Evolutionary conservation across 495 filamentous ascomycete genomes (phyloP).

Genomic region (Lichenothelia convexa): DNA sequence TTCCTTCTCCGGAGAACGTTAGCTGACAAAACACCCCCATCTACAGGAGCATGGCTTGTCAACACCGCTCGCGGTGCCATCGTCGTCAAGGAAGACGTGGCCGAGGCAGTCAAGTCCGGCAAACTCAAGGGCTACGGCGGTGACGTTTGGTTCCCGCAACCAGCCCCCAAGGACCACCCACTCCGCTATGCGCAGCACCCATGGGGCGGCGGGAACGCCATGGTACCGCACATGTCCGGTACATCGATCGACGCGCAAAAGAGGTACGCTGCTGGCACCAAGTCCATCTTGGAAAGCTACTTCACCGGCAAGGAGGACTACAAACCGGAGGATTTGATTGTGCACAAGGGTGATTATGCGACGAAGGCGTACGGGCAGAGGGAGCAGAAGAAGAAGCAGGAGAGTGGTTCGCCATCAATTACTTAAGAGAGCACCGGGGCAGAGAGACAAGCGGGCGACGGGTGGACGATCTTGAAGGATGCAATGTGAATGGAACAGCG

Average conservation of each 20-base stretch:
- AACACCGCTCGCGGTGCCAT: conserved; percentile 98
- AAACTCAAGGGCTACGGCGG: conserved; percentile 96
- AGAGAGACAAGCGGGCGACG: too few species aligned
- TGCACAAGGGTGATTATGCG: conserved; percentile 79
- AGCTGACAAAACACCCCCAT: background rate
- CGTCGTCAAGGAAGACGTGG: conserved; percentile 98
- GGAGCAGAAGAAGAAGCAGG: conserved; percentile 1
- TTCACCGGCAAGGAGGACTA: conserved; percentile 76
- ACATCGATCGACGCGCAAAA: conserved; percentile 95
- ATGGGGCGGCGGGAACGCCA: conserved; percentile 93
- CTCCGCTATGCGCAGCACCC: conserved; percentile 73
- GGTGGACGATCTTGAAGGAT: too few species aligned
- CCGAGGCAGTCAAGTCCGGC: conserved; percentile 76
- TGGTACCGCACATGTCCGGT: conserved; percentile 96
- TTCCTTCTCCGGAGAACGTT: background rate
- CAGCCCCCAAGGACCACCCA: conserved; percentile 83
- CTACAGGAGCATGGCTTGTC: conserved; percentile 74
- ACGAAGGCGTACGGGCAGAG: conserved; percentile 90
- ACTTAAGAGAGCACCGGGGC: too few species aligned
- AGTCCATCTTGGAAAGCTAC: conserved; percentile 81
- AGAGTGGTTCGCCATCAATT: too few species aligned
- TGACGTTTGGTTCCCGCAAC: conserved; percentile 88
- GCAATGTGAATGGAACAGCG: too few species aligned
- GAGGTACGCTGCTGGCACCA: conserved; percentile 77
- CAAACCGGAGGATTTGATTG: conserved; percentile 78